Evolutionary conservation across 2,329 filamentous ascomycete species (phyloP).

Genomic region (Annulohypoxylon truncatum): DNA sequence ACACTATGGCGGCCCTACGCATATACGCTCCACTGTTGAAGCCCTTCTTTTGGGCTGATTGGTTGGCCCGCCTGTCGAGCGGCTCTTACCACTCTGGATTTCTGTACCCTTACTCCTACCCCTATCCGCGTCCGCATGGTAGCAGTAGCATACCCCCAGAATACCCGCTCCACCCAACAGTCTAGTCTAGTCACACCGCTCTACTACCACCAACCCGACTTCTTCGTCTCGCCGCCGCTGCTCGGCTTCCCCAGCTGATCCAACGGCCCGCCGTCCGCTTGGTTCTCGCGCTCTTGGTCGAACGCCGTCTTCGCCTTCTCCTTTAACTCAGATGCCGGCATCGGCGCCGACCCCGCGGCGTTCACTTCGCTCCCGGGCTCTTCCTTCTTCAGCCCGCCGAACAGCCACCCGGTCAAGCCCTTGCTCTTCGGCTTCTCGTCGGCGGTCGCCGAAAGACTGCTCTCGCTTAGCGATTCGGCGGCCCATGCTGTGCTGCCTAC

Average conservation of each 20-base stretch:
- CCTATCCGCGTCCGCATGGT: not conserved
- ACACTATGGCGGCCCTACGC: not conserved
- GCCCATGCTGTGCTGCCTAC: slow-evolving; percentile 44
- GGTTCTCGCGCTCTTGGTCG: slow-evolving; percentile 63
- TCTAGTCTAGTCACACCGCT: not conserved
- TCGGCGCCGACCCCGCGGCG: slow-evolving; percentile 44
- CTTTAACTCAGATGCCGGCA: slow-evolving; percentile 47
- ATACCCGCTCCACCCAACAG: not conserved
- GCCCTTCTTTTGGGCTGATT: not conserved
- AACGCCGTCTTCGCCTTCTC: slow-evolving; percentile 59
- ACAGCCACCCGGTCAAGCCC: slow-evolving; percentile 53
- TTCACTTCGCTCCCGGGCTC: slow-evolving; percentile 47
- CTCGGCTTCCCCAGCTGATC: slow-evolving; percentile 57
- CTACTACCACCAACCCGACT: slow-evolving; percentile 60
- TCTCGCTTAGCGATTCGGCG: slow-evolving; percentile 42
- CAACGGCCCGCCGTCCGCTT: slow-evolving; percentile 62
- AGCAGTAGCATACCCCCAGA: not conserved
- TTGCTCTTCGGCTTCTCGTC: slow-evolving; percentile 41
- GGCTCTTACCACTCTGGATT: not conserved
- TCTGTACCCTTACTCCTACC: not conserved
- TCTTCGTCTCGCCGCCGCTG: slow-evolving; percentile 54
- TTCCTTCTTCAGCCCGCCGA: slow-evolving; percentile 54
- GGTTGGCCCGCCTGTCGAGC: not conserved
- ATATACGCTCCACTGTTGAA: not conserved
- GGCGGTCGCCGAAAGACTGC: slow-evolving; percentile 31